Evolutionary conservation across 2,329 filamentous ascomycete genomes (phyloP).

Genomic region (Pestalotiopsis fici): DNA sequence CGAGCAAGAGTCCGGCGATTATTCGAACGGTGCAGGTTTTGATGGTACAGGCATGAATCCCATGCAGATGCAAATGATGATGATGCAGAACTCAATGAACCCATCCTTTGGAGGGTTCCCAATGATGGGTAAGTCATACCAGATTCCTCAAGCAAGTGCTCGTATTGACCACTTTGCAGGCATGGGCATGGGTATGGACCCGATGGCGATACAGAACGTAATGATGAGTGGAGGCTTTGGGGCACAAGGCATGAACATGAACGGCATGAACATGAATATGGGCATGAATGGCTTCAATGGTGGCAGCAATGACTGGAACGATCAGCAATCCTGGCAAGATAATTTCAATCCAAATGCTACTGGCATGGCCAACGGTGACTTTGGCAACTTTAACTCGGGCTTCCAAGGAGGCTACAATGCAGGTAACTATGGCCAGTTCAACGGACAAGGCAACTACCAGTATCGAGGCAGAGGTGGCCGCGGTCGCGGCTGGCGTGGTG

Average conservation of each 20-base stretch:
- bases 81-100: conserved; percentile 70
- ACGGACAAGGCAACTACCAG: conserved; percentile 70
- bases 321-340: conserved; percentile 84
- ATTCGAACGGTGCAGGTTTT: conserved; percentile 62
- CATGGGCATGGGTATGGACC: conserved; percentile 88
- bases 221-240: conserved; percentile 79
- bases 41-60: conserved; percentile 69
- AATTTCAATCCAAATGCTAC: conserved; percentile 86
- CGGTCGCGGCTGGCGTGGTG: conserved; percentile 44
- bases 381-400: conserved; percentile 76
- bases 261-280: conserved; percentile 78
- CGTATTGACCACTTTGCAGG: conserved; percentile 42
- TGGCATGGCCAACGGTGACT: conserved; percentile 80
- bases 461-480: conserved; percentile 66
- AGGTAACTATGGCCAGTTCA: conserved; percentile 82
- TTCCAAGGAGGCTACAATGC: conserved; percentile 76
- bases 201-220: conserved; percentile 73
- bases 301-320: conserved; percentile 77
- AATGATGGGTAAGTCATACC: conserved; percentile 78
- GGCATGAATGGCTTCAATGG: conserved; percentile 69
- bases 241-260: conserved; percentile 73
- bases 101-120: conserved; percentile 60
- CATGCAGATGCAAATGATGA: conserved; percentile 76
- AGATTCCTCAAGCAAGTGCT: not conserved
- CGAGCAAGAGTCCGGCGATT: conserved; percentile 40